Conservation (phyloP, 768 basidiomycete genomes). For the Boletus subparvulus region DNA sequence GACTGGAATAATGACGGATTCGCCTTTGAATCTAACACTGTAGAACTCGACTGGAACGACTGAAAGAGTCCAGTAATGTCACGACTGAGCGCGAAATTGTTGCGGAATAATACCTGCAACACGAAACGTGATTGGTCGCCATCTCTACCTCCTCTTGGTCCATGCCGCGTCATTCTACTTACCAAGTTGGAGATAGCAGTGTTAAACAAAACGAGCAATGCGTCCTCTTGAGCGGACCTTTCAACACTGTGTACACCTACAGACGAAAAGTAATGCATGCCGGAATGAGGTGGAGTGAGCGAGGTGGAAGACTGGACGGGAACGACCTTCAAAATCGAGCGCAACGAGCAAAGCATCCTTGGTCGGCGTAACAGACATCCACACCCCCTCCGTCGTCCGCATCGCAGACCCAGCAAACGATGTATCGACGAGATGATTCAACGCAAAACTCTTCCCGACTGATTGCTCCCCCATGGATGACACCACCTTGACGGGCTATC, state of each 20-base stretch:
- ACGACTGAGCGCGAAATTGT: constrained; percentile 61
- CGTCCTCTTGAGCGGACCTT: constrained; percentile 62
- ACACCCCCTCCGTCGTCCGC: constrained; percentile 67
- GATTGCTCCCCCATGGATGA: constrained; percentile 72
- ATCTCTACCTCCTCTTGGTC: no score
- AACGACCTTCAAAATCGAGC: constrained; percentile 60
- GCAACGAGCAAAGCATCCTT: constrained; percentile 53
- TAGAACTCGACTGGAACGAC: constrained; percentile 59
- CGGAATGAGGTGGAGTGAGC: background rate
- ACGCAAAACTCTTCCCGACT: constrained; percentile 57
- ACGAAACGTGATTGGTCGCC: background rate
- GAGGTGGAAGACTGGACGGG: rapidly evolving
- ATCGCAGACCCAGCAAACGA: constrained; percentile 67
- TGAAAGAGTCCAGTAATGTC: constrained; percentile 62
- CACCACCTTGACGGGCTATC: constrained; percentile 60
- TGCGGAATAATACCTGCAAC: constrained; percentile 57
- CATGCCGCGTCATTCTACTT: constrained; percentile 30
- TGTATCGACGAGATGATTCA: constrained; percentile 62
- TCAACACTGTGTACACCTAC: constrained; percentile 63
- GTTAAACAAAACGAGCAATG: constrained; percentile 61
- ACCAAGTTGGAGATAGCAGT: constrained; percentile 65
- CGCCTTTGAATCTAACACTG: constrained; percentile 54
- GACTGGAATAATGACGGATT: constrained; percentile 62
- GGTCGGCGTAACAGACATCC: constrained; percentile 67
- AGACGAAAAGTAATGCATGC: background rate